Conservation (phyloP, 768 basidiomycete species). For the Hemileccinum impolitum region DNA sequence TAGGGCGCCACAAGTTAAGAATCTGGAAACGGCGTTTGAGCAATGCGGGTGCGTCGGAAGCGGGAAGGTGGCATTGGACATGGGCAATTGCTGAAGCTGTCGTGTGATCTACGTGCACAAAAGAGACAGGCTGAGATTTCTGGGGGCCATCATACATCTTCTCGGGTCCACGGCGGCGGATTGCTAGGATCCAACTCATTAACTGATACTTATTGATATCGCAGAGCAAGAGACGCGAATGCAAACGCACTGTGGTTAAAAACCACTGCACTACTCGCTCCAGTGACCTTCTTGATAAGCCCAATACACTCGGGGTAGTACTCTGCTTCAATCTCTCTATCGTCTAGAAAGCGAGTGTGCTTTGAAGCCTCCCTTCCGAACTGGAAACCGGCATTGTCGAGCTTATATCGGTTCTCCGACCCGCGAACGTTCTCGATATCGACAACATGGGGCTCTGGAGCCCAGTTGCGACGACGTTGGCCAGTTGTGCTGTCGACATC, state of each 20-base stretch:
- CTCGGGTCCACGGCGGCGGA: conserved; percentile 40
- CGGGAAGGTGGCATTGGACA: conserved; percentile 42
- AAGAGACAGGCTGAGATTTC: conserved; percentile 42
- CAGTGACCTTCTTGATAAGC: conserved; percentile 37
- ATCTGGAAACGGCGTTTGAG: conserved; percentile 48
- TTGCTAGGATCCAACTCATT: conserved; percentile 27
- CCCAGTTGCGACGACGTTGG: conserved; percentile 19
- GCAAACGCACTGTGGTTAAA: conserved; percentile 40
- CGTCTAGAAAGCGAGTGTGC: conserved; percentile 32
- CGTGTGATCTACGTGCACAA: conserved; percentile 48
- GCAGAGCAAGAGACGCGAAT: not conserved
- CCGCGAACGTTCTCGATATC: conserved; percentile 34
- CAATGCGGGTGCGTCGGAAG: conserved; percentile 36
- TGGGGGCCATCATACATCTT: conserved; percentile 35
- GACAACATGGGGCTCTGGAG: conserved; percentile 9
- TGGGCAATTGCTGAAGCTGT: conserved; percentile 36
- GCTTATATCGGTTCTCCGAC: conserved; percentile 28
- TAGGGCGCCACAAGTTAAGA: conserved; percentile 55
- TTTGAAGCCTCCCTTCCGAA: conserved; percentile 22
- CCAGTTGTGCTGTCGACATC: conserved; percentile 19
- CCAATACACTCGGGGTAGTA: conserved; percentile 41
- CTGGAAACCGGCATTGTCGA: conserved; percentile 38
- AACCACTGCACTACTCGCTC: conserved; percentile 37
- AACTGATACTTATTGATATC: not conserved
- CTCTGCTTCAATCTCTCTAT: conserved; percentile 33